Conservation (phyloP, 768 basidiomycete species). For the Cystofilobasidium ferigula region DNA sequence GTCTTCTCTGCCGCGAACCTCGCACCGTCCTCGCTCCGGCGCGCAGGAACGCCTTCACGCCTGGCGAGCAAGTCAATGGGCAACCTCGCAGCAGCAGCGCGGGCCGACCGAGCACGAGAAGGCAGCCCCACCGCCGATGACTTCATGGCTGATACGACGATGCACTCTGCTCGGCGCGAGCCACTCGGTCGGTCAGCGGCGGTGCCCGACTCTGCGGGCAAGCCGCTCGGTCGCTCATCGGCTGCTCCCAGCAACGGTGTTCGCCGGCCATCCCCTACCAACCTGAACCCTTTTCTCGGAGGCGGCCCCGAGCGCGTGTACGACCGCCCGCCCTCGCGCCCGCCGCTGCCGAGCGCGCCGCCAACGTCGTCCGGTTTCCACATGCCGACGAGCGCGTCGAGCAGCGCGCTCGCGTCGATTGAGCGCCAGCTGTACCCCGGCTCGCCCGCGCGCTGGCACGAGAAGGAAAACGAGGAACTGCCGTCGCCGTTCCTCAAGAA, state of each 20-base stretch:
- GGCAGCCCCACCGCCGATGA: not conserved
- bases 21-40: slow-evolving; percentile 21
- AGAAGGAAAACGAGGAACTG: slow-evolving; percentile 18
- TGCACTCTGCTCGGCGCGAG: not conserved
- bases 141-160: not conserved
- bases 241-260: not conserved
- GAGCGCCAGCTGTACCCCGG: slow-evolving; percentile 8
- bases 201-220: slow-evolving; percentile 7
- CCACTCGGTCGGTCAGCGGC: slow-evolving; percentile 4
- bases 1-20: slow-evolving; percentile 7
- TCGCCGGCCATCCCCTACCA: slow-evolving; percentile 10
- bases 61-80: slow-evolving; percentile 27
- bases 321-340: slow-evolving; percentile 11
- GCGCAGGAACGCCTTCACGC: slow-evolving; percentile 22
- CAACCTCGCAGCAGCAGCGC: slow-evolving; percentile 24
- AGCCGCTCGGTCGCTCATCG: slow-evolving; percentile 6
- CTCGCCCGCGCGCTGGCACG: slow-evolving; percentile 20
- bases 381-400: slow-evolving; percentile 9
- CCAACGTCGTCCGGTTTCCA: slow-evolving; percentile 10
- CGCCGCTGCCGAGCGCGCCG: slow-evolving; percentile 13
- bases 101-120: slow-evolving; percentile 17
- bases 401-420: slow-evolving; percentile 1
- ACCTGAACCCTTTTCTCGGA: slow-evolving; percentile 1
- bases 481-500: slow-evolving; percentile 23
- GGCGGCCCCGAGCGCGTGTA: not conserved